Conservation (phyloP, 257 asterid species). For the Nicotiana tomentosiformis region DNA sequence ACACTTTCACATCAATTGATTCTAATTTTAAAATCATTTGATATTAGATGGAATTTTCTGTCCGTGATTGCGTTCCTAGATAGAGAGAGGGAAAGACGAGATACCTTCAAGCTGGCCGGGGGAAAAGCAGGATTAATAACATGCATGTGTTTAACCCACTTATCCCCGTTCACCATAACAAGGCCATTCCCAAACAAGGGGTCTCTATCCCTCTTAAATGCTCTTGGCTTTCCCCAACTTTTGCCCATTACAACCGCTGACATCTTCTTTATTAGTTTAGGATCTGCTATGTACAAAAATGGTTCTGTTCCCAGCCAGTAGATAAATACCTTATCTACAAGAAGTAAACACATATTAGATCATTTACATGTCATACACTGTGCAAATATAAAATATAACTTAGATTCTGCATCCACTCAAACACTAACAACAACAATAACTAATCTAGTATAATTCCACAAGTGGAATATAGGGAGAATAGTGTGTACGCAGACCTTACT, state of each 20-base stretch:
- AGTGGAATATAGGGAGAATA: no score
- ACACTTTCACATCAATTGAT: no score
- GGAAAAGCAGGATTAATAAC: slow-evolving; percentile 73
- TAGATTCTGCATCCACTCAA: no score
- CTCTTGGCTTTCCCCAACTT: slow-evolving; percentile 80
- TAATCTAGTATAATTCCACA: no score
- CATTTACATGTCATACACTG: no score
- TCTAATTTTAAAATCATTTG: no score
- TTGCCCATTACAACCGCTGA: slow-evolving; percentile 49
- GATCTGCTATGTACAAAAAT: slow-evolving; percentile 70
- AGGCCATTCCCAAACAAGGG: slow-evolving; percentile 88
- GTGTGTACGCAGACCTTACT: no score
- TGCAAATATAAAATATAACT: no score
- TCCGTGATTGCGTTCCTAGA: no score
- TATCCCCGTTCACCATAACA: slow-evolving; percentile 75
- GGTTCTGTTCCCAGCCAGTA: slow-evolving; percentile 95
- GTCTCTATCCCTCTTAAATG: slow-evolving; percentile 63
- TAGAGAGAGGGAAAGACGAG: no score
- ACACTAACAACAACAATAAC: no score
- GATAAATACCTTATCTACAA: slow-evolving; percentile 61
- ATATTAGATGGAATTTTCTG: no score
- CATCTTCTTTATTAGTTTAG: slow-evolving; percentile 59
- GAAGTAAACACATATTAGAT: background rate
- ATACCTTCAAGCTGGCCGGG: slow-evolving; percentile 65
- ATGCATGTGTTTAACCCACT: slow-evolving; percentile 82